Percentiles rank a stretch among this genome's conserved stretches.
phyloP scores from a whole-genome alignment of 768 basidiomycete genomes.

The Daedaleopsis nitida region DNA sequence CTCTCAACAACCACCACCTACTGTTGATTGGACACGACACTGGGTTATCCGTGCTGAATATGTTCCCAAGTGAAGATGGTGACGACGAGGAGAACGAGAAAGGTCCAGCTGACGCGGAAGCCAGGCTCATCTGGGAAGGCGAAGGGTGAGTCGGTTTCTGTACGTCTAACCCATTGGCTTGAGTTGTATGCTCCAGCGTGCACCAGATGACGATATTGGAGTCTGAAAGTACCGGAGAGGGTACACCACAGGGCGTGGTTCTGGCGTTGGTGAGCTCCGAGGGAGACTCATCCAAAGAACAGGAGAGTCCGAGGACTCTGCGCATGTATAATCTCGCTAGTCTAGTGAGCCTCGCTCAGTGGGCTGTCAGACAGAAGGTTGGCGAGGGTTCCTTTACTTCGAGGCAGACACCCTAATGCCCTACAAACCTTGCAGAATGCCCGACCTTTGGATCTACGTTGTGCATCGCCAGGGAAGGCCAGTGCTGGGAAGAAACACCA shows the following conservation, averaged over 20 bases:
- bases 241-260: slow-evolving; percentile 71
- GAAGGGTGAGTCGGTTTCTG: slow-evolving; percentile 58
- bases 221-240: slow-evolving; percentile 55
- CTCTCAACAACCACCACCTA: slow-evolving; percentile 62
- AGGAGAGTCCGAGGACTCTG: slow-evolving; percentile 56
- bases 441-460: slow-evolving; percentile 60
- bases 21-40: slow-evolving; percentile 80
- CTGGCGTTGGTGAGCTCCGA: slow-evolving; percentile 74
- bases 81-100: slow-evolving; percentile 37
- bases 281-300: slow-evolving; percentile 51
- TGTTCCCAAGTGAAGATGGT: slow-evolving; percentile 75
- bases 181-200: slow-evolving; percentile 47
- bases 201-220: slow-evolving; percentile 80
- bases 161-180: neutral
- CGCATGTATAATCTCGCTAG: slow-evolving; percentile 87
- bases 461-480: slow-evolving; percentile 51
- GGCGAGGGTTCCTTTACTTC: slow-evolving; percentile 1
- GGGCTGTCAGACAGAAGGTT: slow-evolving; percentile 71
- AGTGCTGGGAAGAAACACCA: slow-evolving; percentile 42
- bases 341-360: slow-evolving; percentile 72
- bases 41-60: slow-evolving; percentile 80
- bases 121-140: slow-evolving; percentile 70
- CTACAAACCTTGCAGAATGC: slow-evolving; percentile 44
- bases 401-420: neutral
- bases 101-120: slow-evolving; percentile 73